Evolutionary conservation across 352 stramenopile species (phyloP).

Genomic region (Pythium brassicae): DNA sequence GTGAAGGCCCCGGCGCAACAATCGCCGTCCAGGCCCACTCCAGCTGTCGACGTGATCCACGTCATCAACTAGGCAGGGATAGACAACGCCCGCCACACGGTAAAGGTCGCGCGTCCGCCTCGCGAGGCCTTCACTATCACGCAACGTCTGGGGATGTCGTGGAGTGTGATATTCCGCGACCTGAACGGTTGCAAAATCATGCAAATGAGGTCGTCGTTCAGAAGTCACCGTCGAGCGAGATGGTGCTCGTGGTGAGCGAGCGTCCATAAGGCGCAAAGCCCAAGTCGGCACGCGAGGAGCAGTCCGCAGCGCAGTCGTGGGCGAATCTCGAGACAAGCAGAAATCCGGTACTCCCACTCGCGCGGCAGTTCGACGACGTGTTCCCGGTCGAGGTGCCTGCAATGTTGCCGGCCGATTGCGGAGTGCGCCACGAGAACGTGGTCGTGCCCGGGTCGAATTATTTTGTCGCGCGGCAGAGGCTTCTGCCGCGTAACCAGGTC

Average conservation of each 20-base stretch:
- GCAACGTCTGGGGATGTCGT: neutral
- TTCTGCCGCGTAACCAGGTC: slow-evolving; percentile 22
- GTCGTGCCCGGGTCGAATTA: slow-evolving; percentile 24
- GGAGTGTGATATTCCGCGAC: slow-evolving; percentile 4
- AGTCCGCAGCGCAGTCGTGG: slow-evolving; percentile 16
- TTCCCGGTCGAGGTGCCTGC: slow-evolving; percentile 18
- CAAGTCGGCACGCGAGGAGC: slow-evolving; percentile 13
- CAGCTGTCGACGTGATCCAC: slow-evolving; percentile 2
- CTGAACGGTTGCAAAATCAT: slow-evolving; percentile 18
- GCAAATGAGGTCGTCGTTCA: slow-evolving; percentile 15
- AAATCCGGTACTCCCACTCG: slow-evolving; percentile 1
- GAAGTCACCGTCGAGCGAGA: too few relatives aligned
- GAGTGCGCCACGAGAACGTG: slow-evolving; percentile 23
- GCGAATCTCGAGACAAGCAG: neutral
- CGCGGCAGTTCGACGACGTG: neutral
- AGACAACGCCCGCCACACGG: too few relatives aligned
- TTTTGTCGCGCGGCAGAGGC: slow-evolving; percentile 21
- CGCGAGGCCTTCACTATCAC: neutral
- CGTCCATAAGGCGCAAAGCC: slow-evolving; percentile 9
- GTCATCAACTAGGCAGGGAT: slow-evolving; percentile 2
- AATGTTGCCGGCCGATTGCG: slow-evolving; percentile 9
- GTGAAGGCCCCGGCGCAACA: too few relatives aligned
- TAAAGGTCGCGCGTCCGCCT: neutral
- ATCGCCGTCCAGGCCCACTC: neutral
- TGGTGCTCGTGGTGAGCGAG: neutral